Base-by-base conservation (phyloP, 495 filamentous ascomycete species). In the Penicillium fimorum region DNA sequence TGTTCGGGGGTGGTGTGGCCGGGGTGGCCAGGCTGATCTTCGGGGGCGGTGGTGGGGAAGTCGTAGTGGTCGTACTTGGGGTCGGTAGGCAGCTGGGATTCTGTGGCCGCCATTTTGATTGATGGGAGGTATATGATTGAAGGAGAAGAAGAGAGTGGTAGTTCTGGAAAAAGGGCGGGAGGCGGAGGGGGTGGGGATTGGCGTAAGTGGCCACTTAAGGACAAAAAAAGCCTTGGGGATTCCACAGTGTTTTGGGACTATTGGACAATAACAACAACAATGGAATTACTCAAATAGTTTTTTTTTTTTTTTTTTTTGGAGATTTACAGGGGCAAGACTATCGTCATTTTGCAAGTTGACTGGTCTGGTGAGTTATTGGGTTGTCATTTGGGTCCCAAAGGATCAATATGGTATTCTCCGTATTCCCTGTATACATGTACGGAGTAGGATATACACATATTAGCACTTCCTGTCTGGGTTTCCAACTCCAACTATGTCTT, bases 61-160 rank as follows among this genome's bases (percentile, higher is more conserved):
- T 96, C 93, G 77, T 96, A 96, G 76, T 93, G 74, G 74, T 98
- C 93, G 79, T 97, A 97, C 74, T 96, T 96, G 63, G 90, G 79
- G 71, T 96, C 88, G 52, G 84, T 77, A 68, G 85, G 75, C 71
- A 89, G 48, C 60, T 71, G 60, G 25, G 62, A 53, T 46, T 72
- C 67, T 40, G 64, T 53, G 43, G 69, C 66, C 30, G 75, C 71
- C 76, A 81, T 81, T 57, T 57, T 75, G 63, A 63, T 17, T 55
- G 35, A 46, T 52, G 60, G 54, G 53, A 51, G 32, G 57, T 42
- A 45, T 32, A 18, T 46, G 46, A 53, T 47, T 45, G 44, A 55
- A 41, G 44, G 63, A 25, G 48, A 45, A 57, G 50, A 47, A 47
- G 50, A 40, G 47, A 52, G 46, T 43, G 47, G 41, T 56, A 46